These are phyloP conservation scores for Grammothele lineata DNA, from an alignment of 768 basidiomycete species.

Conservation along the genomic window DNA sequence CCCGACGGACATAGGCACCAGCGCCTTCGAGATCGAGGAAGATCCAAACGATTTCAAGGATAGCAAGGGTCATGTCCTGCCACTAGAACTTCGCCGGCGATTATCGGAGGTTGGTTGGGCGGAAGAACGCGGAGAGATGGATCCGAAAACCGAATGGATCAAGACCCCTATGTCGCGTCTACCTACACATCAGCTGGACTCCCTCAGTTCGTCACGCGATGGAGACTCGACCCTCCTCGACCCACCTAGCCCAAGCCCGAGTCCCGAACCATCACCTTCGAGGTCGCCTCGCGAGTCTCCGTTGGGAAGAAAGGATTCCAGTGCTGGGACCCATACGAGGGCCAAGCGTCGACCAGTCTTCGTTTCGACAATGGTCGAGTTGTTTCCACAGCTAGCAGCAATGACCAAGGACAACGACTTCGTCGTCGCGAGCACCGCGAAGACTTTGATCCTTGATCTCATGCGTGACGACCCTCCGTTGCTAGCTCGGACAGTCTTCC, in stretches of 20 bases:
- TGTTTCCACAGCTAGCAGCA: conserved; percentile 51
- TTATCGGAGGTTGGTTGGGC: conserved; percentile 76
- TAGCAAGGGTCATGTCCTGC: conserved; percentile 42
- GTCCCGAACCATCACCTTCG: conserved; percentile 18
- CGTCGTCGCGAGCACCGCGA: conserved; percentile 51
- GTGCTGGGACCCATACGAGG: conserved; percentile 39
- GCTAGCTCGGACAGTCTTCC: conserved; percentile 59
- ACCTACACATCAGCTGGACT: conserved; percentile 53
- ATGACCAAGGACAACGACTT: conserved; percentile 52
- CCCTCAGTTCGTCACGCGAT: conserved; percentile 33
- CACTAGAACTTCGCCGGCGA: conserved; percentile 58
- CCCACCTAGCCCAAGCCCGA: conserved; percentile 10
- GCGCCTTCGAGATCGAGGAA: conserved; percentile 50
- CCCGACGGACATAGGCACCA: conserved; percentile 70
- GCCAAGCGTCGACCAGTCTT: conserved; percentile 64
- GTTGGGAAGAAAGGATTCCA: conserved; percentile 19
- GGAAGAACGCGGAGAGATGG: conserved; percentile 50
- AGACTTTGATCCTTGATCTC: conserved; percentile 53
- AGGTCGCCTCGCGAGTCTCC: conserved; percentile 35
- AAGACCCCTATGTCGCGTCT: conserved; percentile 64
- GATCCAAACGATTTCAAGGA: conserved; percentile 46
- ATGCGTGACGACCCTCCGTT: conserved; percentile 74
- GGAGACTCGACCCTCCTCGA: conserved; percentile 22
- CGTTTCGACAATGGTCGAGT: conserved; percentile 51
- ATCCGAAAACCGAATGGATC: conserved; percentile 55